Evolutionary conservation across 495 filamentous ascomycete genomes (phyloP).

Genomic region (Venustampulla echinocandica): DNA sequence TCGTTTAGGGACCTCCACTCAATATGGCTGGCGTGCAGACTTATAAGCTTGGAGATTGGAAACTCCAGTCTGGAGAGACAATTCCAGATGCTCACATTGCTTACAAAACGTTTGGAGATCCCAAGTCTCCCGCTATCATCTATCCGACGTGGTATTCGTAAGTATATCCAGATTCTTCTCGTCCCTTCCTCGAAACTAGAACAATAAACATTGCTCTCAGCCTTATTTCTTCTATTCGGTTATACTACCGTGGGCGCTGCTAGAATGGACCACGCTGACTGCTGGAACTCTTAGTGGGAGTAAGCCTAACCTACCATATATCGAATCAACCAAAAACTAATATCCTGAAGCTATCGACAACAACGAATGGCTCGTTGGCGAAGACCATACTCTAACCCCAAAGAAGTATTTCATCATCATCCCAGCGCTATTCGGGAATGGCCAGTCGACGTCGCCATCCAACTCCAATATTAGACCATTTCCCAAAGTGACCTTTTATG

Average conservation of each 20-base stretch:
- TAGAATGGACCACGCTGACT: no score
- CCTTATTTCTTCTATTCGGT: no score
- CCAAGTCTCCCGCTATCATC: conserved; percentile 53
- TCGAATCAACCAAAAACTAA: no score
- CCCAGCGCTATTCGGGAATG: conserved; percentile 63
- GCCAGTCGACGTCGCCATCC: conserved; percentile 62
- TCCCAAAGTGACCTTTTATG: conserved; percentile 54
- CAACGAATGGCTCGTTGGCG: conserved; percentile 59
- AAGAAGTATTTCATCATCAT: conserved; percentile 62
- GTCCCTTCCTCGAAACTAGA: no score
- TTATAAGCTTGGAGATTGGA: conserved; percentile 53
- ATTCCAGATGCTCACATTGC: conserved; percentile 53
- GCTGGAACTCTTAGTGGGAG: no score
- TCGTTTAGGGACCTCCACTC: not conserved
- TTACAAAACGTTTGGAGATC: conserved; percentile 62
- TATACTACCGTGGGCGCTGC: no score
- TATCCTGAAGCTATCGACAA: conserved; percentile 36
- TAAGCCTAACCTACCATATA: no score
- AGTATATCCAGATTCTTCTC: not conserved
- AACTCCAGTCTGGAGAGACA: conserved; percentile 48
- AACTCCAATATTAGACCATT: conserved; percentile 46
- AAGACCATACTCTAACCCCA: conserved; percentile 51
- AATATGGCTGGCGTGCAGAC: conserved; percentile 26
- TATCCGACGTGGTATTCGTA: conserved; percentile 63
- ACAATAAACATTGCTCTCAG: no score